phyloP scores from a whole-genome alignment of 305 asterid species.

The Caryopteris hybrid region DNA sequence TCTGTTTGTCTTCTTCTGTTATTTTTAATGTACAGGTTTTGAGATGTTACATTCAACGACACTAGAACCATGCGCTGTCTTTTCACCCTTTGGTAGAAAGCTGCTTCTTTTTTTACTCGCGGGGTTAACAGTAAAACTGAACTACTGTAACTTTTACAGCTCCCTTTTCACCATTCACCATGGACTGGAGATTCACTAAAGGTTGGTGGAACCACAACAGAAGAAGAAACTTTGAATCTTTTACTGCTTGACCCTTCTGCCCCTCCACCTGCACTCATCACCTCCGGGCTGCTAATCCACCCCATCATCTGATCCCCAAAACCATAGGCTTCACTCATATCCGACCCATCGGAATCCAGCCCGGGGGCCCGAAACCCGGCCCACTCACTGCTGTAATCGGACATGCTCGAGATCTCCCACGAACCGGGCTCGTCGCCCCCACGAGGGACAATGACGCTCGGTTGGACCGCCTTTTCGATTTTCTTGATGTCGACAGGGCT shows the following conservation, averaged over 20 bases:
- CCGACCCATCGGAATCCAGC: constrained; percentile 62
- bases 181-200: constrained; percentile 43
- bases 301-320: constrained; percentile 42
- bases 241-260: constrained; percentile 55
- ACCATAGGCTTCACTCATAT: constrained; percentile 29
- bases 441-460: constrained; percentile 69
- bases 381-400: constrained; percentile 61
- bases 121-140: not conserved
- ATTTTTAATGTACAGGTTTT: constrained; percentile 23
- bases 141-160: not conserved
- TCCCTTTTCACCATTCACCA: constrained; percentile 23
- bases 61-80: constrained; percentile 5
- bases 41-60: constrained; percentile 4
- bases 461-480: constrained; percentile 66
- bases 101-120: not conserved
- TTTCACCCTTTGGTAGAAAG: constrained; percentile 29
- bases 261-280: constrained; percentile 17
- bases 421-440: constrained; percentile 35
- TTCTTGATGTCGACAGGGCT: constrained; percentile 42
- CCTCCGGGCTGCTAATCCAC: constrained; percentile 71
- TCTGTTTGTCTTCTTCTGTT: constrained; percentile 1
- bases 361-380: constrained; percentile 29
- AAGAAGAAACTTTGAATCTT: constrained; percentile 81
- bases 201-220: constrained; percentile 73
- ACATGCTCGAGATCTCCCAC: constrained; percentile 49